These are phyloP conservation scores for Raphanus sativus DNA, from an alignment of 345 rosid genomes.

Conservation along the genomic window DNA sequence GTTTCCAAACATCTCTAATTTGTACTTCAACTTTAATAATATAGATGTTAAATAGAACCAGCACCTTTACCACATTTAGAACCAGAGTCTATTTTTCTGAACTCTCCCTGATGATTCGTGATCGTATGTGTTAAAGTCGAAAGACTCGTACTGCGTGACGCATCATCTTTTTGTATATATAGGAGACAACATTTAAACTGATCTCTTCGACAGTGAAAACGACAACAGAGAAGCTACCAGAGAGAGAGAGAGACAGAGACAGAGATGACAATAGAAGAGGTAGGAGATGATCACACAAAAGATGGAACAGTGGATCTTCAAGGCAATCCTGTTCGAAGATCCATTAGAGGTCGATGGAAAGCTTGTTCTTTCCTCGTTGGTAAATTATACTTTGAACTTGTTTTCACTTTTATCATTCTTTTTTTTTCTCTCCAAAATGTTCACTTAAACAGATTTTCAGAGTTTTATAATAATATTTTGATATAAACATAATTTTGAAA, in stretches of 20 bases:
- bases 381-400: slow-evolving; percentile 20
- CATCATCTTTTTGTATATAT: slow-evolving; percentile 13
- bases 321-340: slow-evolving; percentile 45
- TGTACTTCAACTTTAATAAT: too few relatives aligned
- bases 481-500: too few relatives aligned
- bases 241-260: background rate
- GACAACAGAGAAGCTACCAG: slow-evolving; percentile 1
- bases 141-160: background rate
- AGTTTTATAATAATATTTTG: too few relatives aligned
- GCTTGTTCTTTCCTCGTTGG: slow-evolving; percentile 90
- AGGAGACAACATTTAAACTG: background rate
- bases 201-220: slow-evolving; percentile 16
- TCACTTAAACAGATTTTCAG: background rate
- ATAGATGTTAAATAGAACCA: background rate
- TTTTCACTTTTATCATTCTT: background rate
- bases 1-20: too few relatives aligned
- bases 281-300: slow-evolving; percentile 66
- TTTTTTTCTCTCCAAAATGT: background rate
- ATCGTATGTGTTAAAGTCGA: background rate
- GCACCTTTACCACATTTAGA: background rate
- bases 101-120: background rate
- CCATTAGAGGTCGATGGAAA: slow-evolving; percentile 83
- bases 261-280: slow-evolving; percentile 39
- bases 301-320: slow-evolving; percentile 92
- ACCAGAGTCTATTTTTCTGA: background rate